These are phyloP conservation scores for Morella rubra DNA, from an alignment of 306 rosid genomes.

Conservation along the genomic window DNA sequence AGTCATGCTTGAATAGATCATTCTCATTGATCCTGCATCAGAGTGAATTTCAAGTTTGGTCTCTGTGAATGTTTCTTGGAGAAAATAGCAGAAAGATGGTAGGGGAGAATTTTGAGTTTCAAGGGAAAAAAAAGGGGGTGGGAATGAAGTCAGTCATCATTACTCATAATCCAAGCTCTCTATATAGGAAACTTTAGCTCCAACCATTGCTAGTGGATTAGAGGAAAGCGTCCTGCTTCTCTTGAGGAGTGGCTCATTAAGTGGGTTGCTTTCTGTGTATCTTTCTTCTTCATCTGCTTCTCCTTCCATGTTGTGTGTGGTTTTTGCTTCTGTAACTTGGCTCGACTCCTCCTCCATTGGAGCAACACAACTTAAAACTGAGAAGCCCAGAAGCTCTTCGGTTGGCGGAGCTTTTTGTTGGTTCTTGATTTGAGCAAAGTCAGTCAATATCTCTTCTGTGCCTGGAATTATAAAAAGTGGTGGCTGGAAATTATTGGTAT, in stretches of 20 bases:
- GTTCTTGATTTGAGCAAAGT: conserved; percentile 16
- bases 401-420: background rate
- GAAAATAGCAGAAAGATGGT: background rate
- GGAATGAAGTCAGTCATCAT: background rate
- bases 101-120: background rate
- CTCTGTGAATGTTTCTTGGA: background rate
- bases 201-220: conserved; percentile 73
- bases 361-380: background rate
- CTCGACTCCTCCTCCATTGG: conserved; percentile 53
- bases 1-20: conserved; percentile 82
- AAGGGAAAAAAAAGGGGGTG: background rate
- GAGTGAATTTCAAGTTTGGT: conserved; percentile 7
- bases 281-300: conserved; percentile 49
- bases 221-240: conserved; percentile 68
- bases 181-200: conserved; percentile 73
- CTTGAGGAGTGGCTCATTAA: conserved; percentile 58
- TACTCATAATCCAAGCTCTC: conserved; percentile 93
- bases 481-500: background rate
- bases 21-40: conserved; percentile 87
- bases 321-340: conserved; percentile 23
- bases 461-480: background rate
- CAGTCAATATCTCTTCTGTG: background rate
- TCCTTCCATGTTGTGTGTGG: conserved; percentile 35
- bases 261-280: conserved; percentile 66
- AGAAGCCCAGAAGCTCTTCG: conserved; percentile 17